Base-by-base conservation (phyloP, 2,329 filamentous ascomycete genomes). In the Aspergillus awamori region DNA sequence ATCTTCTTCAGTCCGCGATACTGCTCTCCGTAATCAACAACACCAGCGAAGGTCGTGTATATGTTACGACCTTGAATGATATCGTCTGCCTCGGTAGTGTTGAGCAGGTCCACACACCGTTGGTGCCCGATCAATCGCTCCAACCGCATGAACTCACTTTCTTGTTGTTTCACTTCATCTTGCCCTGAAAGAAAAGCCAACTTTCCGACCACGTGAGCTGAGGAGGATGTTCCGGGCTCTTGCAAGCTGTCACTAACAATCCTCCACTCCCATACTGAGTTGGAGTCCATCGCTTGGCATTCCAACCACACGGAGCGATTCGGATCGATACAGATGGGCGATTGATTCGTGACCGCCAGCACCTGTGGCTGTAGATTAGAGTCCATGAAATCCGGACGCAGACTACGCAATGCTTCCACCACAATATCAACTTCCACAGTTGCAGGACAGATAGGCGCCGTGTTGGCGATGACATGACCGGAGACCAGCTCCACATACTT, bases 401-500 rank as follows among this genome's bases (percentile, higher is more conserved):
- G 57, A 53, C 69, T 79, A 8, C 63, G 54, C 0, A 80, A 52
- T 0, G 74, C 68, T 30, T 76, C 71, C 24, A 76, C 65, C 7
- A 64, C 72, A 17, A 78, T 69, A 17, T 76, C 76, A 0, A 82
- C 38, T 52, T 81, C 61, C 0, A 82, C 57, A 0, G 76, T 80
- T 0, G 70, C 76, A 0, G 81, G 81, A 33, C 69, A 72, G 10
- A 78, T 75, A 1, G 79, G 70, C 0, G 77, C 79, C 0, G 77
- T 76, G 33, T 74, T 60, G 0, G 74, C 76, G 47, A 81, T 77
- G 2, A 78, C 45, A 60, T 84, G 81, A 7, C 74, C 75, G 0
- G 67, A 58, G 0, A 83, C 52, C 3, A 77, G 59, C 0, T 63
- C 30, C 22, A 76, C 52, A 63, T 77, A 84, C 36, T 75, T 67